Base-by-base conservation (phyloP, 1,284 basidiomycete species). In the Ganoderma sp. region DNA sequence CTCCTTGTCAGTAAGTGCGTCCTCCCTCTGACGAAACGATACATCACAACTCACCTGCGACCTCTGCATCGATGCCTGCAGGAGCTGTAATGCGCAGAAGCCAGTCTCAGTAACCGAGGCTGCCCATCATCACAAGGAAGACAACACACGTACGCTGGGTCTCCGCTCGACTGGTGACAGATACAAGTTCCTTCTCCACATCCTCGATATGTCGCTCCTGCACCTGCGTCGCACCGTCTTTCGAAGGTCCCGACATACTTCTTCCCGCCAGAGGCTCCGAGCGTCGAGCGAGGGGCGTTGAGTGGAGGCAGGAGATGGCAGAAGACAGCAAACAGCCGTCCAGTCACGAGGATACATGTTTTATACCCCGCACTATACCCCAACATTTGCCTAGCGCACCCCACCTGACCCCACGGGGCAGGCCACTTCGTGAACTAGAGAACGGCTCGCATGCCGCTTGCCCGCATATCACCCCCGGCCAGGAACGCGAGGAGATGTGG, bases 1-100 rank as follows among this genome's bases (percentile, higher is more conserved):
- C 43, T 50, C 17, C 45, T 3, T 19, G 32, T 62, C 61, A 62
- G 19, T 7, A 19, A 14, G 12, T 2, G 7, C 6, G 1, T 34
- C 6, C 43, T 43, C 3, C 32, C 6, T 34, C 15, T 14, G 54
- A n/a, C 5, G 12, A 32, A 14, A 28, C 37, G 19, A 17, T 17
- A n/a, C 4, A 28, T 17, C 22, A 17, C 14, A 17, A 50, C 65
- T 37, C n/a, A 63, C 61, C 66, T 34, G 67, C 83, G 14, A 86
- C 82, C 75, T 86, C 84, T 25, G 82, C 77, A 69, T 86, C 84
- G 64, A 85, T 84, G 34, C 84, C 84, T 57, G 73, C 71, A n/a
- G 73, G 67, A 34, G 71, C 75, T 67, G 43, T 8, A 32, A 12
- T 2, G 19, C 34, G 69, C 58, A 67, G 68, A 28, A 52, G 12